These are phyloP conservation scores for Prunus mume DNA, from an alignment of 306 rosid genomes.

Conservation along the genomic window DNA sequence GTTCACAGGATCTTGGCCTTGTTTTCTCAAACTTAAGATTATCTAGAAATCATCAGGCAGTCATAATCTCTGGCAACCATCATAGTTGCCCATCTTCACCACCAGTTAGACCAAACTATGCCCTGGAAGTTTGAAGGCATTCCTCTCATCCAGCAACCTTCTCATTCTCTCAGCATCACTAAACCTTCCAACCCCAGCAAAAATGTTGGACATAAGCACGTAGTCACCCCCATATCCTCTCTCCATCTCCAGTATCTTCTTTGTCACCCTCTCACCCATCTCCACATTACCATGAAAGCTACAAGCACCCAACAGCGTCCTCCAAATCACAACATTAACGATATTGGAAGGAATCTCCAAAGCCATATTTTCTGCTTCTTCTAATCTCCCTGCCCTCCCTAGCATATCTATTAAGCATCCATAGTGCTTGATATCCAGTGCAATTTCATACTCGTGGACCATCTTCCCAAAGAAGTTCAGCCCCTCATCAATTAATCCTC, in stretches of 20 bases:
- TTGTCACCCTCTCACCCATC: slow-evolving; percentile 65
- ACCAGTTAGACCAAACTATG: slow-evolving; percentile 45
- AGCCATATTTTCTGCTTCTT: slow-evolving; percentile 66
- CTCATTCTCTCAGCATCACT: slow-evolving; percentile 65
- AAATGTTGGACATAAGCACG: slow-evolving; percentile 79
- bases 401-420: slow-evolving; percentile 72
- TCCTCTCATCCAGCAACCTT: slow-evolving; percentile 48
- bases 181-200: slow-evolving; percentile 62
- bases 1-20: no score
- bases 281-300: slow-evolving; percentile 56
- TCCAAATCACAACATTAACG: slow-evolving; percentile 63
- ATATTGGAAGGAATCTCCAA: slow-evolving; percentile 53
- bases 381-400: slow-evolving; percentile 69
- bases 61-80: no score
- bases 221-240: slow-evolving; percentile 68
- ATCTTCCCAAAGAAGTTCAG: slow-evolving; percentile 53
- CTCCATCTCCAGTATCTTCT: slow-evolving; percentile 54
- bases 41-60: no score
- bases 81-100: neutral
- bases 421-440: slow-evolving; percentile 63
- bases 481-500: slow-evolving; percentile 75
- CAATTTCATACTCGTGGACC: slow-evolving; percentile 42
- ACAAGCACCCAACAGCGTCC: slow-evolving; percentile 72
- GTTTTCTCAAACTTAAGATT: no score
- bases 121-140: slow-evolving; percentile 60